phyloP scores from a whole-genome alignment of 2,329 filamentous ascomycete genomes.

The Lachnellula subtilissima region DNA sequence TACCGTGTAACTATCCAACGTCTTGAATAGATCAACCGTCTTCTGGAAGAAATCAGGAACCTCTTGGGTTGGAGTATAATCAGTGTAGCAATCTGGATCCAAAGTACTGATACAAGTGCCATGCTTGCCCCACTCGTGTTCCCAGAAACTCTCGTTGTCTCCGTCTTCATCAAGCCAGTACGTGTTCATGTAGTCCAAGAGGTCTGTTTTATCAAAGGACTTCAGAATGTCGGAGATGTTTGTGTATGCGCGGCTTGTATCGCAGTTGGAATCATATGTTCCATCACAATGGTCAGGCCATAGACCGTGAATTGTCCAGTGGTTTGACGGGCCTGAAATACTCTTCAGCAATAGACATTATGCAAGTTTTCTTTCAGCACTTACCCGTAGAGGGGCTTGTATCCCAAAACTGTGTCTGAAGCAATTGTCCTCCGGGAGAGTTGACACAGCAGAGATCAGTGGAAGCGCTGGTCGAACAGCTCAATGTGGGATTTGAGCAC shows the following conservation, averaged over 20 bases:
- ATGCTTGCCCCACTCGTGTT: constrained; percentile 73
- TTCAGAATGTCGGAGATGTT: constrained; percentile 62
- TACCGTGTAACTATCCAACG: constrained; percentile 58
- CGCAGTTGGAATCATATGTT: constrained; percentile 63
- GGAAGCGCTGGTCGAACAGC: constrained; percentile 56
- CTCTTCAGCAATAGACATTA: neutral
- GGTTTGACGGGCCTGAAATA: constrained; percentile 6
- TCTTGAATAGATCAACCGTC: constrained; percentile 61
- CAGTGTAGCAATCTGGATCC: constrained; percentile 57
- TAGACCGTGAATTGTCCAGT: constrained; percentile 67
- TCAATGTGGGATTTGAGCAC: constrained; percentile 23
- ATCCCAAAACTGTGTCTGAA: constrained; percentile 79
- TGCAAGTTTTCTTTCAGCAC: neutral
- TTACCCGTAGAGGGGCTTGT: constrained; percentile 48
- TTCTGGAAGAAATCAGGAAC: constrained; percentile 59
- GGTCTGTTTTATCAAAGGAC: constrained; percentile 46
- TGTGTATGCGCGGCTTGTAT: constrained; percentile 54
- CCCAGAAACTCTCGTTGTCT: constrained; percentile 62
- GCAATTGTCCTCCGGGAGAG: constrained; percentile 63
- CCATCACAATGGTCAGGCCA: constrained; percentile 66
- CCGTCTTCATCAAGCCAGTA: constrained; percentile 61
- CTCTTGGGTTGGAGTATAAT: constrained; percentile 12
- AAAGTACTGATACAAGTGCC: constrained; percentile 68
- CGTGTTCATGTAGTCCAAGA: constrained; percentile 61
- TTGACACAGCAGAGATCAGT: constrained; percentile 71